Base-by-base conservation (phyloP, 306 rosid genomes). In the Mimosa pudica region DNA sequence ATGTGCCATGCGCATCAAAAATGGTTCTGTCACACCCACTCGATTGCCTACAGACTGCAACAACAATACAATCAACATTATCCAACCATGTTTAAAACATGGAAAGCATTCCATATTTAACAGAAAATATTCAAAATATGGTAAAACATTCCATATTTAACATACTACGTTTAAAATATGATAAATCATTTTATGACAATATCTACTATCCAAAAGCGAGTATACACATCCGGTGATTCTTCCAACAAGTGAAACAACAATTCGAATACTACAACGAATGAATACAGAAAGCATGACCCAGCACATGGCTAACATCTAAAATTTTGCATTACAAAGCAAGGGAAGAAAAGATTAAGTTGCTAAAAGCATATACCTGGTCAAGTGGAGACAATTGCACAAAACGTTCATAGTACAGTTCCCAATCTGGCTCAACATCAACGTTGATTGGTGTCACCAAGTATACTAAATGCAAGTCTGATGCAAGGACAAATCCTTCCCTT, bases 401-500 rank as follows among this genome's bases (percentile, higher is more conserved):
- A 79, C 79, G 88, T 82, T 91, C 95, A 67, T 95, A 92, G 78
- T 88, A 95, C 77, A 89, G 82, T 83, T 95, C 98, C 98, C 98
- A 95, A 82, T 95, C 90, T 78, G 98, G 98, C 89, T 90, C 92
- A 84, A 92, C 90, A 58, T 92, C 98, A 77, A 92, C 98, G 76
- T 91, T 95, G 77, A 88, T 88, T 74, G 98, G 98, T 8, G 98
- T 95, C 73, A 91, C 98, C 74, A 92, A 86, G 84, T 95, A 95
- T 67, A 92, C 98, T 79, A 95, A 79, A 86, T 95, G 98, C 88
- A 95, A 77, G 86, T 95, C 98, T 79, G 98, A 95, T 75, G 98
- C 98, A 66, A 95, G 96, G 64, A 95, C 96, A 91, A 95, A 95
- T 81, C 98, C 98, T 84, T 94, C 98, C 84, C 98, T 87, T 58